Conservation (phyloP, 1,139 yeast genomes). For the Magnusiomyces sp. region DNA sequence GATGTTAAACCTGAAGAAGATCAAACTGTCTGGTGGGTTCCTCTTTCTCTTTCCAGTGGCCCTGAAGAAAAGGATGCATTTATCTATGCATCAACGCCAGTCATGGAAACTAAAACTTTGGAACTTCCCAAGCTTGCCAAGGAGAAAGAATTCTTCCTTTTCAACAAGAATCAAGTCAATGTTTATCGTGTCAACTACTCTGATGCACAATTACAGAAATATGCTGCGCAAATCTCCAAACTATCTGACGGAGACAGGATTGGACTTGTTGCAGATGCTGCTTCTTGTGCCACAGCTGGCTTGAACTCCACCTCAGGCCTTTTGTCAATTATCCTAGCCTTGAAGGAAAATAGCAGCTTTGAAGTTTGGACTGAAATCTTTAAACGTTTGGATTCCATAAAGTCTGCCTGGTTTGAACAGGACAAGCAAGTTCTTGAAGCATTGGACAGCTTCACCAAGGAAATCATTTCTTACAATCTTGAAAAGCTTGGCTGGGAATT, state of each 20-base stretch:
- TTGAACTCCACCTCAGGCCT: conserved; percentile 43
- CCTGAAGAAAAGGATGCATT: conserved; percentile 25
- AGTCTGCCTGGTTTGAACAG: conserved; percentile 42
- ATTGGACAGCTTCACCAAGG: conserved; percentile 37
- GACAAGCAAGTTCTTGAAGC: conserved; percentile 33
- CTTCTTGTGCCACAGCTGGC: conserved; percentile 57
- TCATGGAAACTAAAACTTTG: conserved; percentile 20
- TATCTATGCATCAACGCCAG: conserved; percentile 16
- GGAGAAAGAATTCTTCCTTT: conserved; percentile 43
- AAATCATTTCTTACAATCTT: conserved; percentile 39
- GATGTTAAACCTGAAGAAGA: conserved; percentile 44
- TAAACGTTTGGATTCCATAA: conserved; percentile 37
- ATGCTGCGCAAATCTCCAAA: conserved; percentile 35
- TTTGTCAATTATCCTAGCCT: conserved; percentile 37
- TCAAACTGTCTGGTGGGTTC: conserved; percentile 66
- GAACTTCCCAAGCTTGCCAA: conserved; percentile 23
- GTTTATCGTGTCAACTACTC: conserved; percentile 63
- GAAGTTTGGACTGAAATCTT: conserved; percentile 60
- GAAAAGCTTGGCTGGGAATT: conserved; percentile 34
- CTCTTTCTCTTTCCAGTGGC: conserved; percentile 42
- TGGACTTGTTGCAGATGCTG: conserved; percentile 54
- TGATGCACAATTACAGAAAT: conserved; percentile 35
- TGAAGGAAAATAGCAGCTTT: conserved; percentile 45
- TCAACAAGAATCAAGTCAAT: conserved; percentile 56
- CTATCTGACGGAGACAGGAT: conserved; percentile 54